A percentile compares a stretch with the other conserved stretches of the same genome.
Conservation (phyloP, 345 rosid species). For the Carallia brachiata region DNA sequence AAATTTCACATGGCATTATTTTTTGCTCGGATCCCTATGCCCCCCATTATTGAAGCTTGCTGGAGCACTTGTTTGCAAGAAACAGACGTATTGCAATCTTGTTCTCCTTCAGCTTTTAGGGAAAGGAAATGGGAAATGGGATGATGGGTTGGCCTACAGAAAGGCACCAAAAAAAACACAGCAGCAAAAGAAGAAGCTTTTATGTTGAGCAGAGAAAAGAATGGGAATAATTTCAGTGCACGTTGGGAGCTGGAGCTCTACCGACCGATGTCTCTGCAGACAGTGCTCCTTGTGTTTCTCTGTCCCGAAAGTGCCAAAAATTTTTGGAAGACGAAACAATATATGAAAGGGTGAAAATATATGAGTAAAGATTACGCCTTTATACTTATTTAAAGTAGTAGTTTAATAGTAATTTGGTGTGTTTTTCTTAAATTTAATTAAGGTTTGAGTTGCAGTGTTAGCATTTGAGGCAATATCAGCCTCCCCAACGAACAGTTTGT, state of each 20-base stretch:
- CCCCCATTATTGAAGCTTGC: conserved; percentile 15
- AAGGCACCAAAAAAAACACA: conserved; percentile 1
- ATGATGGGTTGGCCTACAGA: conserved; percentile 29
- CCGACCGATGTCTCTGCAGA: conserved; percentile 5
- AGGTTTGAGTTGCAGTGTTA: too few species aligned
- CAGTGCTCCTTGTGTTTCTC: conserved; percentile 19
- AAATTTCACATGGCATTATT: conserved; percentile 32
- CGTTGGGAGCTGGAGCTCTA: conserved; percentile 17
- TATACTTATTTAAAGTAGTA: too few species aligned
- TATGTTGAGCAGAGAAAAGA: background rate
- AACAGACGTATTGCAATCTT: background rate
- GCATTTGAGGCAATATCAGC: too few species aligned
- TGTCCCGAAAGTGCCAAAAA: conserved; percentile 15
- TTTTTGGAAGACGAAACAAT: background rate
- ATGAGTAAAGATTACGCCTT: too few species aligned
- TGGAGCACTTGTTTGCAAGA: conserved; percentile 10
- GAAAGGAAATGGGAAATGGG: conserved; percentile 20
- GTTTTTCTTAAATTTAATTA: too few species aligned
- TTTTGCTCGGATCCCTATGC: conserved; percentile 24
- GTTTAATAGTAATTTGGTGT: too few species aligned
- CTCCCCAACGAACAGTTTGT: too few species aligned
- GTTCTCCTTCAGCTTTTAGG: background rate
- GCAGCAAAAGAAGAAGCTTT: background rate
- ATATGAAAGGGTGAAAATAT: conserved; percentile 6
- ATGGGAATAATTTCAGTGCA: conserved; percentile 9